These are phyloP conservation scores for Talaromyces sp. DNA, from an alignment of 2,329 filamentous ascomycete genomes.

Conservation along the genomic window DNA sequence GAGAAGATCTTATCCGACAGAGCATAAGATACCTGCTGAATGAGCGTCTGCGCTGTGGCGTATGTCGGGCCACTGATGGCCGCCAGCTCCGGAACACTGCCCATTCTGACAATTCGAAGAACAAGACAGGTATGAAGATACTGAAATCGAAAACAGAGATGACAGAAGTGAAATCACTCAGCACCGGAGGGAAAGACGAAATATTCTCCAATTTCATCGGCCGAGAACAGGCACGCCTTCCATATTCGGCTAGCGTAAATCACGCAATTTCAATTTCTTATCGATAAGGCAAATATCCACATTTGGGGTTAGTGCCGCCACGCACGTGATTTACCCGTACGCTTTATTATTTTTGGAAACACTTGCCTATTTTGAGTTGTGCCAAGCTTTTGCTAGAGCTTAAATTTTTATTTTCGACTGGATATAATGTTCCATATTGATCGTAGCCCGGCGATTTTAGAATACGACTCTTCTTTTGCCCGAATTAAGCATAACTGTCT, in stretches of 20 bases:
- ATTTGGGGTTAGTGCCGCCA: not conserved
- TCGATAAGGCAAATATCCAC: constrained; percentile 12
- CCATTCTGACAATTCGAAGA: constrained; percentile 4
- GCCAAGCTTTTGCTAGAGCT: not conserved
- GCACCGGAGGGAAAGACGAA: not conserved
- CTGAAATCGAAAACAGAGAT: constrained; percentile 1
- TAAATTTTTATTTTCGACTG: not conserved
- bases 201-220: not conserved
- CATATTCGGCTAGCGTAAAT: constrained; percentile 12
- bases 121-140: not conserved
- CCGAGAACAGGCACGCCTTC: constrained; percentile 11
- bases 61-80: constrained; percentile 83
- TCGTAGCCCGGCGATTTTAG: not conserved
- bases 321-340: not conserved
- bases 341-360: not conserved
- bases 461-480: not conserved
- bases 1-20: constrained; percentile 97
- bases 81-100: constrained; percentile 37
- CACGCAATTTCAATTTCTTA: constrained; percentile 17
- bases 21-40: constrained; percentile 93
- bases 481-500: not conserved
- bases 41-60: constrained; percentile 83
- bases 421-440: not conserved
- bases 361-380: not conserved
- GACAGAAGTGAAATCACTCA: constrained; percentile 2